These are phyloP conservation scores for Panicum hallii DNA, from an alignment of 202 grass and related monocot species.

Conservation along the genomic window DNA sequence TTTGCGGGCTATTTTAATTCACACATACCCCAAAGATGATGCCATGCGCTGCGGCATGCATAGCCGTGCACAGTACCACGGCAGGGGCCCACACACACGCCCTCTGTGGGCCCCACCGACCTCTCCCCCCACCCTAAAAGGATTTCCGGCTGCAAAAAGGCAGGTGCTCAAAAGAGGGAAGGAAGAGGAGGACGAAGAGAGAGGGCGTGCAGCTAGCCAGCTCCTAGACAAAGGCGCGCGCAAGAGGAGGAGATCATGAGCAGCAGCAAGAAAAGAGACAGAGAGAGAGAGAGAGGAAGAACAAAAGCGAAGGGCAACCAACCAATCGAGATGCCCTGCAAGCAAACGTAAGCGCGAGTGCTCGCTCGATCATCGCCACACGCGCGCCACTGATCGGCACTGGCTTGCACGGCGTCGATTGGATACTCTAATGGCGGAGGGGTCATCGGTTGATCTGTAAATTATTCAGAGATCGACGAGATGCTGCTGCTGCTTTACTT, in stretches of 20 bases:
- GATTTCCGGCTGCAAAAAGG: neutral
- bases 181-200: neutral
- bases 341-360: neutral
- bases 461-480: constrained; percentile 26
- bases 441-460: neutral
- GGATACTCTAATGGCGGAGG: neutral
- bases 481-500: constrained; percentile 14
- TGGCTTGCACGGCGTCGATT: constrained; percentile 34
- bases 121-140: no score
- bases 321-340: constrained; percentile 19
- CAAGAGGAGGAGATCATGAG: constrained; percentile 1
- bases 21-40: neutral
- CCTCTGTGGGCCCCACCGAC: neutral
- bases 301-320: neutral
- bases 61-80: neutral
- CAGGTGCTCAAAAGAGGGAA: constrained; percentile 5
- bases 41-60: constrained; percentile 18
- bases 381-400: neutral
- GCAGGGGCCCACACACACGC: neutral
- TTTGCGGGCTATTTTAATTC: constrained; percentile 5
- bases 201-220: neutral
- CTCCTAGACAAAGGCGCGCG: neutral
- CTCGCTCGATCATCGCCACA: neutral
- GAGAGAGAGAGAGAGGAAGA: neutral
- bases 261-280: neutral